Evolutionary conservation across 441 rosid genomes (phyloP), one percentile per base, ranked within the genome.

Genomic region (Pelargonium myrrhifolium): DNA sequence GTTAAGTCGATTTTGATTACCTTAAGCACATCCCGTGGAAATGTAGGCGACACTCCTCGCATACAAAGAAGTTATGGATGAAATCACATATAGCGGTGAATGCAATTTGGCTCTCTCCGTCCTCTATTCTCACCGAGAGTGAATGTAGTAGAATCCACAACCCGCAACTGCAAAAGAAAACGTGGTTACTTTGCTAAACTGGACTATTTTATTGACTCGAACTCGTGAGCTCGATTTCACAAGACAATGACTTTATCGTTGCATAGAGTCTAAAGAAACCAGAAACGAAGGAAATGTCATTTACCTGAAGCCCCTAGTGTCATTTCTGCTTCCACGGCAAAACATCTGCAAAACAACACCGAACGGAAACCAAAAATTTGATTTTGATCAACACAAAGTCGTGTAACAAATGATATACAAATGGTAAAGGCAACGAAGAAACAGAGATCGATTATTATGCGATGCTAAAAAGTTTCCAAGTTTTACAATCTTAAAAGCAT

Each of bases 121-220:
- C 91, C 58, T 86, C 96, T 62, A 89, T 77, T 70, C 94, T 85
- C 72, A 94, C 93, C 17, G 99, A 88, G 45, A 94, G 88, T 12
- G 99, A 94, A 86, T 94, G 99, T 72, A 94, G 71, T 66, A 94
- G 84, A 74, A 92, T 89, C 99, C 99, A 94, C 76, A 94, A 82
- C 7, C 99, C 99, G 65, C 99, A 94, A 81, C 99, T 94, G 85
- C 83, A 87, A 66, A 69, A 18, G 60, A 18, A 37, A 37, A 55
- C 21, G 9, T 55, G 18, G 10, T n/a, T n/a, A n/a, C n/a, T 55
- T 55, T n/a, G 6, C 17, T 47, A 47, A 47, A n/a, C n/a, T n/a
- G n/a, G n/a, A 37, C 40, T 37, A 10, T 37, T 37, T 37, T 37
- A 37, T 10, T 37, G 40, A 37, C 8, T 37, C 40, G 8, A 37